Conservation (phyloP, 331 rosid genomes). For the Telfairia occidentalis region DNA sequence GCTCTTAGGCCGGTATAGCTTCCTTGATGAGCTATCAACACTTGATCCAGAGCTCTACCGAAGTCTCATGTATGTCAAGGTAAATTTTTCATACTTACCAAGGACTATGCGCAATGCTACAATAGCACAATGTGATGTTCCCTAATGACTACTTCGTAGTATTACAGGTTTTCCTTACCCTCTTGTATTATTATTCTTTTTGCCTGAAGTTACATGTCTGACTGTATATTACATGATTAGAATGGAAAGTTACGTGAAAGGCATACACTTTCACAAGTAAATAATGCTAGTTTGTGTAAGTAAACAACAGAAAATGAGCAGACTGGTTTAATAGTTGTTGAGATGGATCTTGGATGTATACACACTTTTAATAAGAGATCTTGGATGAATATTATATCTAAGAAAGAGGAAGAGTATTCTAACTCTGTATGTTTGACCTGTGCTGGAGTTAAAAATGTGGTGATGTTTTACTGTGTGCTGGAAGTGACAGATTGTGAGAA, state of each 20-base stretch:
- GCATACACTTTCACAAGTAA: background rate
- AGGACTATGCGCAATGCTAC: background rate
- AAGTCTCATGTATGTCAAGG: constrained; percentile 96
- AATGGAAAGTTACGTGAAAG: constrained; percentile 1
- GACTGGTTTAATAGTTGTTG: background rate
- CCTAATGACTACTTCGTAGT: background rate
- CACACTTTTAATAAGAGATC: too few species aligned
- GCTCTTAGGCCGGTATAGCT: constrained; percentile 91
- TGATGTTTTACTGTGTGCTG: background rate
- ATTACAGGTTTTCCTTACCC: background rate
- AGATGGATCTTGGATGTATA: background rate
- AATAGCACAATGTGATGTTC: background rate
- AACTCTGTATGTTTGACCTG: background rate
- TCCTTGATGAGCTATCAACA: constrained; percentile 88
- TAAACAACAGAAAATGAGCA: background rate
- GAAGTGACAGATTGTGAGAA: background rate
- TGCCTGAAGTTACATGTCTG: background rate
- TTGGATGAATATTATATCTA: background rate
- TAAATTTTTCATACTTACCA: constrained; percentile 22
- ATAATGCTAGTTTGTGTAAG: background rate
- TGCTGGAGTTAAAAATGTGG: background rate
- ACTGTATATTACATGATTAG: background rate
- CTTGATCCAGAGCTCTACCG: constrained; percentile 88
- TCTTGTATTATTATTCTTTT: background rate
- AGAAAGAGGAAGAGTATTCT: background rate